These are phyloP conservation scores for Xanthoconium stramineum DNA, from an alignment of 768 basidiomycete genomes.

Conservation along the genomic window DNA sequence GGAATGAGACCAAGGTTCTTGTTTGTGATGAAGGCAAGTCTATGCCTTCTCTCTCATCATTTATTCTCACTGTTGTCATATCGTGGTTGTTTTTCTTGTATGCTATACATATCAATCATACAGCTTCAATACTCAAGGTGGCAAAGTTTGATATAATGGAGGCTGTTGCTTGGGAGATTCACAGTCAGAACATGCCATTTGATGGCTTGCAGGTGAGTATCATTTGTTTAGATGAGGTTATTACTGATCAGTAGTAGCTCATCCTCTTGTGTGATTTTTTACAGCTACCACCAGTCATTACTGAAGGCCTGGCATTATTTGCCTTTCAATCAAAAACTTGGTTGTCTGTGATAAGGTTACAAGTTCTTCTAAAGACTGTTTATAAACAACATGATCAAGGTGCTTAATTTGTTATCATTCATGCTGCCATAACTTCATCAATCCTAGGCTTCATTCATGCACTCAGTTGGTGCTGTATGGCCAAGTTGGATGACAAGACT, in stretches of 20 bases:
- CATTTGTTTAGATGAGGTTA: background rate
- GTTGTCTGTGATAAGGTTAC: background rate
- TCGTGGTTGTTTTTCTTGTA: too few relatives aligned
- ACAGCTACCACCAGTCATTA: background rate
- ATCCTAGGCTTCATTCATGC: background rate
- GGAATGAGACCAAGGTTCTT: background rate
- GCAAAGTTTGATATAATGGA: background rate
- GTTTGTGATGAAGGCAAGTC: background rate
- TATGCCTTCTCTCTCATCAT: background rate
- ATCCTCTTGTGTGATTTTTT: background rate
- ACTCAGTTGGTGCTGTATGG: background rate
- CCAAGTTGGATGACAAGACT: background rate
- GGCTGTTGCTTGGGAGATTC: background rate
- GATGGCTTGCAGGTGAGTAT: background rate
- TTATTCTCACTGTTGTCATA: background rate
- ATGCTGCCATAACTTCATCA: too few relatives aligned
- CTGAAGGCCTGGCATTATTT: background rate
- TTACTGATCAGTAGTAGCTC: background rate
- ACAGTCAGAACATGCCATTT: background rate
- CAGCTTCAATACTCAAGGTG: background rate
- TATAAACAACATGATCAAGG: background rate
- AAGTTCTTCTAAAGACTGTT: background rate
- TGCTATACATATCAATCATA: background rate
- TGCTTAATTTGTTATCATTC: background rate
- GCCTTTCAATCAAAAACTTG: background rate